These are phyloP conservation scores for Fusarium foetens DNA, from an alignment of 2,329 filamentous ascomycete genomes.

Conservation along the genomic window DNA sequence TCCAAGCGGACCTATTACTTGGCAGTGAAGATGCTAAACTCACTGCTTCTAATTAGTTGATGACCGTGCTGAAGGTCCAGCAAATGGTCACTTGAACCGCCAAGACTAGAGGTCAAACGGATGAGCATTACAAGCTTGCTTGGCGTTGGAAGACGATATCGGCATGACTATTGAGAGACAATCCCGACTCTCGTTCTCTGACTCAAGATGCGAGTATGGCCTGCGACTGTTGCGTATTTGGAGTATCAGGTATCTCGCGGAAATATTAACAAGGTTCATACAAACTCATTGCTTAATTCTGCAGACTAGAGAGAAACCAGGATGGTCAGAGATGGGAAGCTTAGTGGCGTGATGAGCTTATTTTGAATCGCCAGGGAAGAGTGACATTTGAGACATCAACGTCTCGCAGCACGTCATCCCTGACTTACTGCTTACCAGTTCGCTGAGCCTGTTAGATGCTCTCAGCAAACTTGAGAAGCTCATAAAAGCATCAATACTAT, in stretches of 20 bases:
- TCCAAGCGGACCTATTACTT: background rate
- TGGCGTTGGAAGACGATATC: background rate
- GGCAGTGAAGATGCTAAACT: background rate
- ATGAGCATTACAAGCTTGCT: background rate
- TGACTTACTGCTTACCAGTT: too few relatives aligned
- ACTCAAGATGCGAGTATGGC: background rate
- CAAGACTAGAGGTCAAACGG: too few relatives aligned
- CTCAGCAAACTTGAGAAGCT: background rate
- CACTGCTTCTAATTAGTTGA: background rate
- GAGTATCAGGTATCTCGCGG: background rate
- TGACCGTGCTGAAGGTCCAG: background rate
- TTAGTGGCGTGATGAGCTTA: background rate
- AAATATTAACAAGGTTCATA: background rate
- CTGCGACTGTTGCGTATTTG: fast-evolving
- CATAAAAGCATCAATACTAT: background rate
- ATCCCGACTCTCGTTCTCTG: background rate
- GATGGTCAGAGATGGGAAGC: background rate
- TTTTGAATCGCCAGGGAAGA: background rate
- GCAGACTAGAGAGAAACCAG: background rate
- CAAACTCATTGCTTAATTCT: background rate
- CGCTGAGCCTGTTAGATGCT: background rate
- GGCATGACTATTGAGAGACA: background rate
- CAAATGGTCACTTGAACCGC: background rate
- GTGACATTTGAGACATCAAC: background rate
- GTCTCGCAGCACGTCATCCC: background rate